Conservation (phyloP, 1,284 basidiomycete species). For the Clitocybe nebularis region DNA sequence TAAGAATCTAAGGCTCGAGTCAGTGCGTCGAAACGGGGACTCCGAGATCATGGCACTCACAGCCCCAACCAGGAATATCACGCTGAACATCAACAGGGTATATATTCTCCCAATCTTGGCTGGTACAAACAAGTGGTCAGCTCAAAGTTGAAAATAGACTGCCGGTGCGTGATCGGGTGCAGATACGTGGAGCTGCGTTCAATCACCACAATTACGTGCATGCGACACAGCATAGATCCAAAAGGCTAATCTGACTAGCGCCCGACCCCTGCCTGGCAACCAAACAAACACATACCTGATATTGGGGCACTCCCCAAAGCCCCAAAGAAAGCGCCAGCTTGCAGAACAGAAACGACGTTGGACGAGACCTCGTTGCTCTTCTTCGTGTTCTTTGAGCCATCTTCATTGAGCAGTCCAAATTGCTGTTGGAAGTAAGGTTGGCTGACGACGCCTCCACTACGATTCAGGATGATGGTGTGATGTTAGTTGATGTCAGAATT, state of each 20-base stretch:
- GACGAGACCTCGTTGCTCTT: constrained; percentile 45
- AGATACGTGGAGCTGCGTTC: not conserved
- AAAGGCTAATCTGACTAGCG: not conserved
- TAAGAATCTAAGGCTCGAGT: constrained; percentile 35
- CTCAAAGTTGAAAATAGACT: not conserved
- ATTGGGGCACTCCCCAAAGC: constrained; percentile 54
- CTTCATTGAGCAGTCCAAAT: constrained; percentile 51
- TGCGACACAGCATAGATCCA: not conserved
- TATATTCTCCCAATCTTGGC: constrained; percentile 52
- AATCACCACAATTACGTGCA: not conserved
- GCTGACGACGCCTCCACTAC: constrained; percentile 63
- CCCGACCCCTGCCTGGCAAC: not conserved
- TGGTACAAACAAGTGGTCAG: constrained; percentile 18
- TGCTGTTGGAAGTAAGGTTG: constrained; percentile 56
- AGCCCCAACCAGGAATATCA: constrained; percentile 66
- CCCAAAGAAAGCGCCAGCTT: constrained; percentile 80
- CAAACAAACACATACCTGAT: constrained; percentile 41
- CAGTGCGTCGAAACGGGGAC: not conserved
- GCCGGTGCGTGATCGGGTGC: not conserved
- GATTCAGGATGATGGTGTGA: constrained; percentile 29
- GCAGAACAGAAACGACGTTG: constrained; percentile 67
- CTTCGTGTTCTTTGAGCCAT: constrained; percentile 33
- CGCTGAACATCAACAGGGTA: constrained; percentile 54
- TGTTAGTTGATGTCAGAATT: not conserved
- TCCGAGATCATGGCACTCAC: constrained; percentile 34